Evolutionary conservation across 768 basidiomycete genomes (phyloP), one percentile per base, ranked within the genome.

Genomic region (Mycena venus): DNA sequence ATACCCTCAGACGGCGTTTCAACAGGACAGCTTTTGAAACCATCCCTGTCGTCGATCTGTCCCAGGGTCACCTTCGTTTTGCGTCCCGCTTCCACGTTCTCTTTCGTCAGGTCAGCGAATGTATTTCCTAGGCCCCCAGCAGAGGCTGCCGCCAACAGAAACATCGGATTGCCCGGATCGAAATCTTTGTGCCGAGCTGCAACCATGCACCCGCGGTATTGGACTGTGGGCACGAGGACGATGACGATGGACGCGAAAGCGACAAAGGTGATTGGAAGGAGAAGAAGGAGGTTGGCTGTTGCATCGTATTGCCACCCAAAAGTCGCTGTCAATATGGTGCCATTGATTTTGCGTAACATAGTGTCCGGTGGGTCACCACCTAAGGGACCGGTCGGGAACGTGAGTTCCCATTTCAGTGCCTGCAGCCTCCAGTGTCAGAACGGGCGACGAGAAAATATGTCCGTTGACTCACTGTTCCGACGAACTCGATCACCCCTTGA

Each of bases 71-170:
- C 59, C 31, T 23, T 70, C 31, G n/a, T 44, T 36, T 59, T 19
- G 10, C 47, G 19, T 21, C 47, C 47, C 14, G 23, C 31, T 32
- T 63, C n/a, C 4, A 70, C 32, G 32, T 47, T 19, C 1, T 25
- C 60, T 23, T 55, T 23, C 15, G n/a, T n/a, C 47, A 70, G 32
- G 2, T 49, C 69, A 38, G 7, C 4, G 40, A 70, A 70, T 11
- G 60, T 56, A 32, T 55, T 34, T 23, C n/a, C 12, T n/a, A 70
- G 51, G 17, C 69, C 69, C 59, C 69, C 69, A 36, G 69, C 69
- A 4, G 69, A 61, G 36, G 69, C 69, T 2, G 69, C 69, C 12
- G 69, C 58, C 69, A 70, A 53, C 2, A 70, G 60, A 9, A 53
- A 32, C n/a, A 56, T 9, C 11, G 69, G 69, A 31, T 70, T 34